These are phyloP conservation scores for Ceratobasidium sp. DNA, from an alignment of 1,284 basidiomycete genomes.

Conservation along the genomic window DNA sequence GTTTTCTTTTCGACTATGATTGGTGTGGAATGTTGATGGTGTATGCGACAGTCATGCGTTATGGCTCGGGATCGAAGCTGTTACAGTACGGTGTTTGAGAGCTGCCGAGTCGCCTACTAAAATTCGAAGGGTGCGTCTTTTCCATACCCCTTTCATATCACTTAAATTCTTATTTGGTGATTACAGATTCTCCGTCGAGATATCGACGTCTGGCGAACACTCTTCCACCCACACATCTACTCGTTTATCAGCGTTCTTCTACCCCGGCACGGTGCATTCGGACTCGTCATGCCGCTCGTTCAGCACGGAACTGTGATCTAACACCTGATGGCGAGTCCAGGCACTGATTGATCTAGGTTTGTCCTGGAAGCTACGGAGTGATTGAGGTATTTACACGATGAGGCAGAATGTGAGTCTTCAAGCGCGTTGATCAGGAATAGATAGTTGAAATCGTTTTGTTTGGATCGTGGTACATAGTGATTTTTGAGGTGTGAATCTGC, in stretches of 20 bases:
- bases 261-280: slow-evolving; percentile 30
- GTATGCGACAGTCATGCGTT: slow-evolving; percentile 11
- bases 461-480: slow-evolving; percentile 35
- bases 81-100: slow-evolving; percentile 27
- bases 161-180: not conserved
- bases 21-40: not conserved
- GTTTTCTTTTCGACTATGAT: not conserved
- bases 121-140: slow-evolving; percentile 21
- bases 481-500: slow-evolving; percentile 34
- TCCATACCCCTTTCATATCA: not conserved
- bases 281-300: slow-evolving; percentile 32
- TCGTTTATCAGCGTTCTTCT: slow-evolving; percentile 23
- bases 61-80: slow-evolving; percentile 26
- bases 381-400: slow-evolving; percentile 41
- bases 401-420: slow-evolving; percentile 30
- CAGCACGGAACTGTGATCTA: slow-evolving; percentile 25
- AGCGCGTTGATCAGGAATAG: too few species aligned
- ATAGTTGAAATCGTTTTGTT: not conserved
- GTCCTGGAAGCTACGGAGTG: slow-evolving; percentile 38
- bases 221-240: slow-evolving; percentile 40
- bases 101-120: slow-evolving; percentile 28
- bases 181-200: slow-evolving; percentile 18
- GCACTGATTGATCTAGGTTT: slow-evolving; percentile 24
- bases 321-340: slow-evolving; percentile 15
- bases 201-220: slow-evolving; percentile 39